These are phyloP conservation scores for Colletotrichum neosansevieriae DNA, from an alignment of 2,329 filamentous ascomycete genomes.

Conservation along the genomic window DNA sequence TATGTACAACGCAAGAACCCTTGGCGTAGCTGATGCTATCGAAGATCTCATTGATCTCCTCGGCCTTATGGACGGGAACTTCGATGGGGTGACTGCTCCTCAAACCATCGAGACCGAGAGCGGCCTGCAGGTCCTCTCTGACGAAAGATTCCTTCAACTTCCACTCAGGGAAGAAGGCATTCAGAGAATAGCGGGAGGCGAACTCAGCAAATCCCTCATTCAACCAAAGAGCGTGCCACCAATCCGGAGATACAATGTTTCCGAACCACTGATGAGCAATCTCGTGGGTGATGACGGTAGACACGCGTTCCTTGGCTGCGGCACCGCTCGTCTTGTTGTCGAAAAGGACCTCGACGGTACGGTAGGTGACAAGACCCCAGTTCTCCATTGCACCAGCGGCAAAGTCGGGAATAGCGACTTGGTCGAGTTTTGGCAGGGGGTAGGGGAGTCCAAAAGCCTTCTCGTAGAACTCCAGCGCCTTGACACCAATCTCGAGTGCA, in stretches of 20 bases:
- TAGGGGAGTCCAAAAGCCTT: slow-evolving; percentile 91
- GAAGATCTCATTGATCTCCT: slow-evolving; percentile 98
- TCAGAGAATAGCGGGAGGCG: slow-evolving; percentile 76
- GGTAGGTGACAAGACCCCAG: slow-evolving; percentile 96
- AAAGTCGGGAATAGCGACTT: slow-evolving; percentile 96
- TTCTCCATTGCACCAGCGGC: slow-evolving; percentile 93
- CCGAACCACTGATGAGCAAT: slow-evolving; percentile 98
- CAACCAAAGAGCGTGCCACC: slow-evolving; percentile 97
- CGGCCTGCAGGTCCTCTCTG: slow-evolving; percentile 89
- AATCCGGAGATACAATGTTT: slow-evolving; percentile 97
- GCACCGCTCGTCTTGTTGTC: slow-evolving; percentile 94
- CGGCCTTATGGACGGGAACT: slow-evolving; percentile 93
- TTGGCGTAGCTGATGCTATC: slow-evolving; percentile 98
- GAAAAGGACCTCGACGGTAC: slow-evolving; percentile 89
- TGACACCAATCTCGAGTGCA: slow-evolving; percentile 88
- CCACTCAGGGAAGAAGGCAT: slow-evolving; percentile 97
- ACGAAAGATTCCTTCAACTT: slow-evolving; percentile 98
- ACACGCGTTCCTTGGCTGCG: slow-evolving; percentile 90
- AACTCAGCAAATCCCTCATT: slow-evolving; percentile 87
- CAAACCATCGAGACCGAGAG: slow-evolving; percentile 87
- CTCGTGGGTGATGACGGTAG: slow-evolving; percentile 96
- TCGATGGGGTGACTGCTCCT: slow-evolving; percentile 97
- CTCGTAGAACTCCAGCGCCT: slow-evolving; percentile 93
- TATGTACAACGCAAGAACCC: slow-evolving; percentile 93
- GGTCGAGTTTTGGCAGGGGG: slow-evolving; percentile 93